Evolutionary conservation across 192 early-diverging fungal genomes (phyloP).

Genomic region (Piromyces finnis): DNA sequence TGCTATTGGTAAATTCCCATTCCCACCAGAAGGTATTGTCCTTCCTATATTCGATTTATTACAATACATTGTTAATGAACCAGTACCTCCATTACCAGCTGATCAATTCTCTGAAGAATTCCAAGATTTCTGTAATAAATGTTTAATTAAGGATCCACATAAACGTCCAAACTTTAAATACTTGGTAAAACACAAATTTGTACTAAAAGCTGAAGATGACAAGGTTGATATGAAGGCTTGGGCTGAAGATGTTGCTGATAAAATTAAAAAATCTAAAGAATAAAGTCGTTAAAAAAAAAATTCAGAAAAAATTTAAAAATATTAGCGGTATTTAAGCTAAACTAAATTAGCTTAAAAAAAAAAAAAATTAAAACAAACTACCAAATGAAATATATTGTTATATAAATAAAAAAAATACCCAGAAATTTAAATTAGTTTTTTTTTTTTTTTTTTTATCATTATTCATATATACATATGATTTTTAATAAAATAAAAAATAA

Average conservation of each 20-base stretch:
- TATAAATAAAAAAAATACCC: too few species aligned
- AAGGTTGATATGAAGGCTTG: not conserved
- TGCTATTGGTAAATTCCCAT: conserved; percentile 80
- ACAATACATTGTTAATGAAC: conserved; percentile 79
- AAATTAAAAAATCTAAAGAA: not conserved
- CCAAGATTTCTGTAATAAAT: conserved; percentile 32
- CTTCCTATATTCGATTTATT: conserved; percentile 59
- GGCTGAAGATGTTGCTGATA: not conserved
- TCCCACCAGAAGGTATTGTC: conserved; percentile 66
- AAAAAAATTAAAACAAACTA: too few species aligned
- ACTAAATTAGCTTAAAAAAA: too few species aligned
- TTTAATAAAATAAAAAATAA: too few species aligned
- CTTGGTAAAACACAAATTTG: not conserved
- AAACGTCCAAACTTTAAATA: not conserved
- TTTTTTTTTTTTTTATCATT: too few species aligned
- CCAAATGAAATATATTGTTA: too few species aligned
- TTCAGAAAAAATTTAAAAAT: too few species aligned
- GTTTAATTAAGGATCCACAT: not conserved
- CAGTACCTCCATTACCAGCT: conserved; percentile 55
- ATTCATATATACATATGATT: too few species aligned
- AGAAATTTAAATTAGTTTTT: too few species aligned
- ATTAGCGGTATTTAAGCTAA: too few species aligned
- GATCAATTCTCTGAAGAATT: conserved; percentile 47
- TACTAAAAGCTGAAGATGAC: not conserved
- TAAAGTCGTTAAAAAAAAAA: too few species aligned